phyloP scores from a whole-genome alignment of 2,329 filamentous ascomycete genomes.

The Dendrostoma leiphaemia region DNA sequence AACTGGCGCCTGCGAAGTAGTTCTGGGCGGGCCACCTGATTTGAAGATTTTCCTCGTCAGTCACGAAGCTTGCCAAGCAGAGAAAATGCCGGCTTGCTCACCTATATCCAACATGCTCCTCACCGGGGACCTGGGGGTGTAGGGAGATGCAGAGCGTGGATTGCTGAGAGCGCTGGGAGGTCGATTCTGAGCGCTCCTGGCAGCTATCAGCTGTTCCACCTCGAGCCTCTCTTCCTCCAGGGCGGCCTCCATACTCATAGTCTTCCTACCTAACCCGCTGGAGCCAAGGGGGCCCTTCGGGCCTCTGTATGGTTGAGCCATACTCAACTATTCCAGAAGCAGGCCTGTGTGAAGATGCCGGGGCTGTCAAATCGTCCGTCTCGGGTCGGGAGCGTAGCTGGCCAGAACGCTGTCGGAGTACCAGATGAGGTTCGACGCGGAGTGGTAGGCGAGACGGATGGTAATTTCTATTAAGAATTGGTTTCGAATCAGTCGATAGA shows the following conservation, averaged over 20 bases:
- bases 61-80: constrained; percentile 22
- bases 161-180: constrained; percentile 30
- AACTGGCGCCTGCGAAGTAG: constrained; percentile 40
- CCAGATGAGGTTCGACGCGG: no score
- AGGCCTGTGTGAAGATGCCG: constrained; percentile 1
- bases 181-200: constrained; percentile 30
- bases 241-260: constrained; percentile 74
- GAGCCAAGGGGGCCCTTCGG: background rate
- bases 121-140: constrained; percentile 62
- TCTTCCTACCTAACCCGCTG: constrained; percentile 27
- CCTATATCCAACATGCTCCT: constrained; percentile 66
- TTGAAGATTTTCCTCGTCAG: constrained; percentile 28
- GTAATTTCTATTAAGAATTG: no score
- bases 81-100: constrained; percentile 35
- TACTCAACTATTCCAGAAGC: no score
- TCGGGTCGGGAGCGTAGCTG: background rate
- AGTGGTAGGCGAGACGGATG: background rate
- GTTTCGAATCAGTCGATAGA: background rate
- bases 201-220: constrained; percentile 68
- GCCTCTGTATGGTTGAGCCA: constrained; percentile 20
- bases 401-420: no score
- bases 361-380: background rate
- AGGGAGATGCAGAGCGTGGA: constrained; percentile 51
- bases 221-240: constrained; percentile 76
- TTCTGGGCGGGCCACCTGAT: background rate